These are phyloP conservation scores for Solanum chiquidenum DNA, from an alignment of 257 asterid genomes.

Conservation along the genomic window DNA sequence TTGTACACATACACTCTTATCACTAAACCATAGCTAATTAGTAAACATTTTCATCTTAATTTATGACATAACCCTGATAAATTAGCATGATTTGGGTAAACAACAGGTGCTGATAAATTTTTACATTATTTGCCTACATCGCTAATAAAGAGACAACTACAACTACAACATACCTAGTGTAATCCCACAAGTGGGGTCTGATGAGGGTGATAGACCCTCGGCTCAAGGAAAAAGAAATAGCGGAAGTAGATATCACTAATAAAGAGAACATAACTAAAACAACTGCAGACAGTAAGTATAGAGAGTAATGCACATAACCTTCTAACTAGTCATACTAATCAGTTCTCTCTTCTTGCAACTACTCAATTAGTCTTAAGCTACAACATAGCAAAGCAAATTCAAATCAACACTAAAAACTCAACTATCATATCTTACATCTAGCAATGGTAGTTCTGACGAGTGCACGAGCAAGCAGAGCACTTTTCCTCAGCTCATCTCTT, in stretches of 20 bases:
- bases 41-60: not conserved
- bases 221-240: not conserved
- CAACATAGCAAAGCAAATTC: not conserved
- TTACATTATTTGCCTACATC: not conserved
- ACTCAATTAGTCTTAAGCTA: not conserved
- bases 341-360: not conserved
- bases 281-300: not conserved
- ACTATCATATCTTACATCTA: conserved; percentile 47
- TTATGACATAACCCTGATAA: not conserved
- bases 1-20: not conserved
- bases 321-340: not conserved
- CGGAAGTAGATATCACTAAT: not conserved
- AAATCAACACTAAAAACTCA: not conserved
- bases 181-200: not conserved
- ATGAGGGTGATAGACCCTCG: not conserved
- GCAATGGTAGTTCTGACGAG: conserved; percentile 78
- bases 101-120: not conserved
- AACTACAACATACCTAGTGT: not conserved
- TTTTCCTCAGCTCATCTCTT: conserved; percentile 52
- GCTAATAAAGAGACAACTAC: not conserved
- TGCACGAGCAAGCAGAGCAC: conserved; percentile 63
- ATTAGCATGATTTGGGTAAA: not conserved
- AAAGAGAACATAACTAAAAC: not conserved
- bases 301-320: not conserved
- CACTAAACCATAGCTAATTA: not conserved